Evolutionary conservation across 1,139 yeast genomes (phyloP).

Genomic region (Fermentozyma sake): DNA sequence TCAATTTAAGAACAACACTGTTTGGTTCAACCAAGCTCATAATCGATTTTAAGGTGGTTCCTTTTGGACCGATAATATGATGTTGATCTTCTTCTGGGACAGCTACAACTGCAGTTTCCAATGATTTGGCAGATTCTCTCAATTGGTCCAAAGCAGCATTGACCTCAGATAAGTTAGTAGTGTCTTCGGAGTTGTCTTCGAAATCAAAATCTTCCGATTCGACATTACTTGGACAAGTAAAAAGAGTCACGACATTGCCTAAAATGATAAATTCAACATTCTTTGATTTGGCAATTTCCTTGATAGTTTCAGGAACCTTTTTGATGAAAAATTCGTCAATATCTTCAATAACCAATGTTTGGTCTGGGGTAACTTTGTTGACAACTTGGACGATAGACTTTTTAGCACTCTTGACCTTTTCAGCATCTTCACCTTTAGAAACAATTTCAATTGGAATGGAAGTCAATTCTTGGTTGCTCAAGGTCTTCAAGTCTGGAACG

Average conservation of each 20-base stretch:
- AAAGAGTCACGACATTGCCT: conserved; percentile 39
- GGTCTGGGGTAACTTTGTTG: conserved; percentile 67
- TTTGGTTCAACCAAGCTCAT: conserved; percentile 34
- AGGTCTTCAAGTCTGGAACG: conserved; percentile 39
- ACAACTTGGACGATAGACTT: conserved; percentile 68
- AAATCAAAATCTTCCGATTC: conserved; percentile 27
- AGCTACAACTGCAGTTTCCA: conserved; percentile 48
- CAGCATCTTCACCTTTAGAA: conserved; percentile 24
- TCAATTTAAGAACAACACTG: conserved; percentile 40
- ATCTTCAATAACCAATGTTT: conserved; percentile 55
- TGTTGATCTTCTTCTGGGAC: conserved; percentile 58
- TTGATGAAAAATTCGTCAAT: conserved; percentile 65
- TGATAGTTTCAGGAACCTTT: conserved; percentile 44
- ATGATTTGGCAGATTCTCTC: conserved; percentile 53
- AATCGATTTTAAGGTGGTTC: conserved; percentile 52
- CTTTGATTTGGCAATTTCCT: conserved; percentile 43
- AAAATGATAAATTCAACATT: conserved; percentile 56
- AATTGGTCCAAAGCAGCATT: conserved; percentile 50
- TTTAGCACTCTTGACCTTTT: conserved; percentile 43
- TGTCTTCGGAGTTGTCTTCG: conserved; percentile 17
- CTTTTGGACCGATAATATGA: conserved; percentile 53
- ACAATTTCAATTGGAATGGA: conserved; percentile 42
- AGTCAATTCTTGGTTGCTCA: conserved; percentile 14
- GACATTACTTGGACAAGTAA: conserved; percentile 19
- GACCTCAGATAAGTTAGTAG: conserved; percentile 42